phyloP scores from a whole-genome alignment of 176 grass and related monocot species.

The Zea mays region DNA sequence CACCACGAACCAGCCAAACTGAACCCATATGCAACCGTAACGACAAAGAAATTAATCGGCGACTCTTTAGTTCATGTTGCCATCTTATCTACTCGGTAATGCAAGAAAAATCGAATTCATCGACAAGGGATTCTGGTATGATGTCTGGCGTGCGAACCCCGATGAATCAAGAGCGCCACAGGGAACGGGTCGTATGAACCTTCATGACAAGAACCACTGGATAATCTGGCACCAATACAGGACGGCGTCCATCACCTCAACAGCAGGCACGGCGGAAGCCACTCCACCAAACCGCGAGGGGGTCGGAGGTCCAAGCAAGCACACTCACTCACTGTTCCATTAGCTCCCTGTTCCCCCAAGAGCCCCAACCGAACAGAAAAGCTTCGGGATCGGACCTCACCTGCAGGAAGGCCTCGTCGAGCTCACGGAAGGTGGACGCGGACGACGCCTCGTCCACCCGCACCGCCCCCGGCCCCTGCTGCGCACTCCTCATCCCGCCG shows the following conservation, averaged over 20 bases:
- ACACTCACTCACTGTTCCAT: constrained; percentile 35
- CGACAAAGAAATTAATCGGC: background rate
- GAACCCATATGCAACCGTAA: background rate
- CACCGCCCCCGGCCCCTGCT: constrained; percentile 42
- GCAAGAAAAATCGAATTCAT: background rate
- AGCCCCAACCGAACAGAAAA: background rate
- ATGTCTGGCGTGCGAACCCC: background rate
- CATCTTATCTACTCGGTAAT: background rate
- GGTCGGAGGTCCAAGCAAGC: background rate
- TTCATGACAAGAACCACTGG: background rate
- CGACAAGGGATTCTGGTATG: background rate
- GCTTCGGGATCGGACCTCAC: constrained; percentile 31
- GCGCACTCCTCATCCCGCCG: constrained; percentile 41
- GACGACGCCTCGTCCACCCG: constrained; percentile 62
- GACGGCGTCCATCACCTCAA: too few relatives aligned
- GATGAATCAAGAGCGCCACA: background rate
- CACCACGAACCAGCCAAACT: background rate
- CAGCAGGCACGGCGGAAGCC: background rate
- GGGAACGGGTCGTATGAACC: background rate
- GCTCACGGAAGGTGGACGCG: constrained; percentile 83
- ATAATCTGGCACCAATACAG: background rate
- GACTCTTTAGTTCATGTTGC: background rate
- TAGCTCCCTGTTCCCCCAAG: background rate
- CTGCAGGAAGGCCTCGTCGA: constrained; percentile 93
- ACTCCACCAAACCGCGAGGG: background rate